These are phyloP conservation scores for Phytophthora podocarpi DNA, from an alignment of 352 stramenopile genomes.

Conservation along the genomic window DNA sequence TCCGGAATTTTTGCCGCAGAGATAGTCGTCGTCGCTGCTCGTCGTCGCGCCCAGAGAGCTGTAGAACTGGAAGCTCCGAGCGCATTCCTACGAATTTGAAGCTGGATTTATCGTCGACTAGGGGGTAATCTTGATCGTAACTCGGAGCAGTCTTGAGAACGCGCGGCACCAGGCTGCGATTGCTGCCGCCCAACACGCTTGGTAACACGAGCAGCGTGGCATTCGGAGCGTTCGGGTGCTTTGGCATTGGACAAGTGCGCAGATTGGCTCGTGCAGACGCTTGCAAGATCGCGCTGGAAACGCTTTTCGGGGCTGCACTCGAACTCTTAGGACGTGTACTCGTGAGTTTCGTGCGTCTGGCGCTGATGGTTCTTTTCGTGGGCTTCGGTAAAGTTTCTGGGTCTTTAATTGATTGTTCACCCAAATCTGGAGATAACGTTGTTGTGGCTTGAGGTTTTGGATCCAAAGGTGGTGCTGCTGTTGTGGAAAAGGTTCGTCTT, in stretches of 20 bases:
- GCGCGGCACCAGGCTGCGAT: conserved; percentile 9
- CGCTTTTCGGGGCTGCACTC: conserved; percentile 14
- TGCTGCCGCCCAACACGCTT: conserved; percentile 19
- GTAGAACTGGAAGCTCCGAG: conserved; percentile 35
- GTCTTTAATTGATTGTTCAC: neutral
- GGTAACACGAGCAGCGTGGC: conserved; percentile 19
- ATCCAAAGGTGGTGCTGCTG: neutral
- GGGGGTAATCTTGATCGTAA: conserved; percentile 8
- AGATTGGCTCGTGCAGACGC: conserved; percentile 1
- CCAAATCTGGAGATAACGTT: neutral
- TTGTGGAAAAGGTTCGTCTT: conserved; percentile 3
- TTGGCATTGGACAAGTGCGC: conserved; percentile 4
- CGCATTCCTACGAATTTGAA: conserved; percentile 29
- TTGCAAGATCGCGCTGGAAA: conserved; percentile 23
- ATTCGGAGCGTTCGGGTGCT: conserved; percentile 9
- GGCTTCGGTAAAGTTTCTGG: neutral
- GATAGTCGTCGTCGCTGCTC: conserved; percentile 12
- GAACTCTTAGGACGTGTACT: conserved; percentile 11
- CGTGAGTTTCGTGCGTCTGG: conserved; percentile 5
- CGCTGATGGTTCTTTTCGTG: neutral
- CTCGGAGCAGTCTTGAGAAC: conserved; percentile 28
- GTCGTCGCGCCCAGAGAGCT: conserved; percentile 18
- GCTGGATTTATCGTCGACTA: conserved; percentile 5
- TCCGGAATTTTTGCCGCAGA: neutral
- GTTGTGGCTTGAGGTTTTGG: conserved; percentile 11